phyloP scores from a whole-genome alignment of 176 grass and related monocot species.

The Aechmea fasciata region DNA sequence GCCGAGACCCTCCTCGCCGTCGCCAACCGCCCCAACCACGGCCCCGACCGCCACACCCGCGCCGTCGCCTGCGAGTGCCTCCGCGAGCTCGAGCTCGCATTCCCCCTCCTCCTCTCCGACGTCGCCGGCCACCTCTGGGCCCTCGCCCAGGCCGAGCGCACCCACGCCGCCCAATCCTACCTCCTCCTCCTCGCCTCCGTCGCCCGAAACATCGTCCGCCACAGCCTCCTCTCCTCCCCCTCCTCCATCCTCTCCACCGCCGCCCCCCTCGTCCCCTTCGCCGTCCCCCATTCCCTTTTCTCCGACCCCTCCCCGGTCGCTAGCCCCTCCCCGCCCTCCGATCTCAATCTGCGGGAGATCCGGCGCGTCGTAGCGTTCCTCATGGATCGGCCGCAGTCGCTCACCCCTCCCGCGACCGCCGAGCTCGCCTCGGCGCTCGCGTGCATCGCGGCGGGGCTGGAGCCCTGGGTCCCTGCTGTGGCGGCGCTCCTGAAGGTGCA shows the following conservation, averaged over 20 bases:
- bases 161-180: slow-evolving; percentile 72
- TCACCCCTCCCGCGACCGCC: slow-evolving; percentile 54
- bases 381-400: slow-evolving; percentile 60
- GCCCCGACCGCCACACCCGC: slow-evolving; percentile 64
- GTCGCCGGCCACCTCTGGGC: slow-evolving; percentile 51
- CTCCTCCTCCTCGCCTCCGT: slow-evolving; percentile 68
- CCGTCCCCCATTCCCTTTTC: slow-evolving; percentile 19
- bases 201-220: slow-evolving; percentile 40
- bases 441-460: slow-evolving; percentile 39
- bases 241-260: slow-evolving; percentile 55
- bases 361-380: slow-evolving; percentile 61
- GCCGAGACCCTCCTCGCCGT: slow-evolving; percentile 29
- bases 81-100: slow-evolving; percentile 49
- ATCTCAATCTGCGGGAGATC: slow-evolving; percentile 71
- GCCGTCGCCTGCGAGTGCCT: slow-evolving; percentile 74
- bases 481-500: slow-evolving; percentile 78
- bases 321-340: slow-evolving; percentile 24
- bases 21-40: slow-evolving; percentile 70
- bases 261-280: slow-evolving; percentile 51
- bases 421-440: slow-evolving; percentile 49
- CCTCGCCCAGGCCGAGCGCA: slow-evolving; percentile 65
- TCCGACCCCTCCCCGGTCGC: neutral
- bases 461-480: slow-evolving; percentile 52
- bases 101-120: slow-evolving; percentile 61
- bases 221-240: slow-evolving; percentile 38